Evolutionary conservation across 805 yeast genomes (phyloP).

Genomic region (Nakazawaea molendinolei): DNA sequence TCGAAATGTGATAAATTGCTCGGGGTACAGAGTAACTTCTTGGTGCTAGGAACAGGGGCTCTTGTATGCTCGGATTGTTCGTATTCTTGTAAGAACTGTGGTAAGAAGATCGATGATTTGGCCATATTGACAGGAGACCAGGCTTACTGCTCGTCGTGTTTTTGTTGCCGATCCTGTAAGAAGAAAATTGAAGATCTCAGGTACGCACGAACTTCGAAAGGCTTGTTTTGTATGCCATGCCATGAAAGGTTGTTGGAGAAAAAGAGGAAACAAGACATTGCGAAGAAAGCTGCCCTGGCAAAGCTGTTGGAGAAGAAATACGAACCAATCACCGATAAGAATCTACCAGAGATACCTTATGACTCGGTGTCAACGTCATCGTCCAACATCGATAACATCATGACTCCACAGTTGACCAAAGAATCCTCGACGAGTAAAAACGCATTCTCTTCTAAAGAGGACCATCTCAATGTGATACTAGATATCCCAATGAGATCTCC

Average conservation of each 20-base stretch:
- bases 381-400: background rate
- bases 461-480: constrained; percentile 18
- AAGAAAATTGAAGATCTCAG: constrained; percentile 79
- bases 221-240: constrained; percentile 88
- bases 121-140: constrained; percentile 94
- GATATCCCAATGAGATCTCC: constrained; percentile 27
- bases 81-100: constrained; percentile 83
- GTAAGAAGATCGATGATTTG: constrained; percentile 81
- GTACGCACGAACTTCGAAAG: constrained; percentile 90
- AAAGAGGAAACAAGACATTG: constrained; percentile 56
- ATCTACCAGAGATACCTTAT: constrained; percentile 9
- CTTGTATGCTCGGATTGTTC: constrained; percentile 87
- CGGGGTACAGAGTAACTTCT: constrained; percentile 83
- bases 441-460: constrained; percentile 1
- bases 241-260: constrained; percentile 78
- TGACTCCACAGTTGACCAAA: constrained; percentile 5
- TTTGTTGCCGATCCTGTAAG: constrained; percentile 84
- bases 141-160: constrained; percentile 88
- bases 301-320: no score
- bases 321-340: no score
- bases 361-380: constrained; percentile 2
- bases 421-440: background rate
- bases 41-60: constrained; percentile 90
- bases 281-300: constrained; percentile 25
- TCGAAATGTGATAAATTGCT: constrained; percentile 72